These are phyloP conservation scores for Juglanconis juglandina DNA, from an alignment of 2,329 filamentous ascomycete genomes.

Conservation along the genomic window DNA sequence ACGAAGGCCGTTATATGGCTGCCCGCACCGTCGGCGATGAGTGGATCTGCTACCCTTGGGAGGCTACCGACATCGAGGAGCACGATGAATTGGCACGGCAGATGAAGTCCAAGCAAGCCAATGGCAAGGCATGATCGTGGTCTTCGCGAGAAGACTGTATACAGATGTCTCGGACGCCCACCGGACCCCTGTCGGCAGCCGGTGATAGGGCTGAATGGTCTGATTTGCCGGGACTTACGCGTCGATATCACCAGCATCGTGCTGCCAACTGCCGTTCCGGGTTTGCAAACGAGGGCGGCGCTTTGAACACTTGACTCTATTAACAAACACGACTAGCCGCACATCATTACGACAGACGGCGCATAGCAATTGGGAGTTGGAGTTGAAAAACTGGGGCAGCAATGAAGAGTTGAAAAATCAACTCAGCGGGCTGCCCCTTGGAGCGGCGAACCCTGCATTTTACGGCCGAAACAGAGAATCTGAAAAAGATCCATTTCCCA, in stretches of 20 bases:
- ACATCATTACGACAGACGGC: not conserved
- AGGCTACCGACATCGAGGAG: constrained; percentile 89
- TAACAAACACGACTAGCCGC: not conserved
- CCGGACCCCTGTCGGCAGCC: not conserved
- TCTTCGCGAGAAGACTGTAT: not conserved
- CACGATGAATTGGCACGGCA: constrained; percentile 70
- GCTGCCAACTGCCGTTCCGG: not conserved
- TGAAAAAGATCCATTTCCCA: not conserved
- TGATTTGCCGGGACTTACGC: not conserved
- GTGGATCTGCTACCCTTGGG: constrained; percentile 99
- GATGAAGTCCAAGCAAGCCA: constrained; percentile 29
- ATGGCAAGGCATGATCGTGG: constrained; percentile 7
- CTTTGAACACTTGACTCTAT: not conserved
- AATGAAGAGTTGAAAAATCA: not conserved
- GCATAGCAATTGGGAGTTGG: not conserved
- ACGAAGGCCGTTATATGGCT: constrained; percentile 72
- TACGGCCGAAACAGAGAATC: not conserved
- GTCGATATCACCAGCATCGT: not conserved
- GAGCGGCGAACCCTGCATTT: not conserved
- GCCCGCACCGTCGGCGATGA: constrained; percentile 86
- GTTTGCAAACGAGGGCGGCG: not conserved
- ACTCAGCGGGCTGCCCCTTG: not conserved
- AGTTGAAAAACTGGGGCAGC: not conserved
- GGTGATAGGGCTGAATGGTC: not conserved
- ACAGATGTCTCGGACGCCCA: not conserved